Base-by-base conservation (phyloP, 192 early-diverging fungal genomes). In the Phlyctochytrium bullatum region DNA sequence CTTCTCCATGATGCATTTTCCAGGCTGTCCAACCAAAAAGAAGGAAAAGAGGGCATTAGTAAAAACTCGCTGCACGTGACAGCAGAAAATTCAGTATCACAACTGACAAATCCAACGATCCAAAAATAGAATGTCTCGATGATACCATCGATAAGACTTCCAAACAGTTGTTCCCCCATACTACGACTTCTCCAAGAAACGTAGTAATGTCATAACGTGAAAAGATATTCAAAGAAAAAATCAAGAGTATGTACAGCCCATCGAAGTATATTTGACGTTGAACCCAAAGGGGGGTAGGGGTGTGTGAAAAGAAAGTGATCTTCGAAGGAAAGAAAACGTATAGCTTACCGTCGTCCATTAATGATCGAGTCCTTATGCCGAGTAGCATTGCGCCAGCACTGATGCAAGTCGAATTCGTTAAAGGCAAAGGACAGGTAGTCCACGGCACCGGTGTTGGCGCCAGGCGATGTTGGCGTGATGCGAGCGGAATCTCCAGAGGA, bases 351-450 rank as follows among this genome's bases (percentile, higher is more conserved):
- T 28, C 76, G 23, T 16, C 76, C 76, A 54, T 78, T 78, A 40
- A 68, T 59, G 12, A 78, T 69, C 35, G 58, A 66, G 60, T 78
- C 74, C 66, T 75, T 78, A 62, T 78, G 30, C 71, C 65, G 66
- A 3, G 71, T 80, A 2, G 79, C 73, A 36, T 73, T 78, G 23
- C 66, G 31, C 79, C 79, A 80, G 74, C 79, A 78, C 36, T 73
- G n/a, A 36, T 80, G 79, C 54, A 80, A 61, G 47, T 80, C 79
- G 35, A 76, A 70, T 28, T 60, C 65, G 68, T 80, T 76, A 52
- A 80, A 79, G 35, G 35, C 24, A 62, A 73, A 68, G 25, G 64
- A 67, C 24, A 80, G 62, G 64, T 80, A 80, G 56, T 80, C 79
- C 17, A 80, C 77, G 10, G 69, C 69, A 6, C 54, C 54, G 20